Evolutionary conservation across 768 basidiomycete species (phyloP).

Genomic region (Mycena haematopus): DNA sequence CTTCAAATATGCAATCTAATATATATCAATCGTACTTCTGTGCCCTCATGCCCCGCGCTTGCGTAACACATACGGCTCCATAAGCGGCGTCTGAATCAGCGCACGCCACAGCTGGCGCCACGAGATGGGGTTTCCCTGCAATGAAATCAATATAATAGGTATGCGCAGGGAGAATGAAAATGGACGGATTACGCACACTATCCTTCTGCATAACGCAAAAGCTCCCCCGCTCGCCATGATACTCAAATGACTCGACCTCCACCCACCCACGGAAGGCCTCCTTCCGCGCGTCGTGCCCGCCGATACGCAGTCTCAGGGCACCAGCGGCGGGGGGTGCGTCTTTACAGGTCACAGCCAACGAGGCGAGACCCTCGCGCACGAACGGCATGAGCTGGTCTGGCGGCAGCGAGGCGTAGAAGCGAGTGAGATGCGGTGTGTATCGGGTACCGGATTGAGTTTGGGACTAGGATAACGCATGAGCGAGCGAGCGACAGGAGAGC

Average conservation of each 20-base stretch:
- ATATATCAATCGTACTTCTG: too few species aligned
- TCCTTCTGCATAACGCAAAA: constrained; percentile 78
- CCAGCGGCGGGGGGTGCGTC: constrained; percentile 35
- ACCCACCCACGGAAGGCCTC: constrained; percentile 78
- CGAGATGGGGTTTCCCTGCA: constrained; percentile 76
- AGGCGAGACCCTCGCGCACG: constrained; percentile 59
- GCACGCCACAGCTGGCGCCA: constrained; percentile 81
- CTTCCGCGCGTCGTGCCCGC: constrained; percentile 70
- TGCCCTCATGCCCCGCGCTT: background rate
- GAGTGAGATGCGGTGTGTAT: constrained; percentile 78
- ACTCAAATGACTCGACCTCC: constrained; percentile 66
- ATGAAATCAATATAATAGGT: background rate
- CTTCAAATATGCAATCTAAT: too few species aligned
- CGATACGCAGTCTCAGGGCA: constrained; percentile 59
- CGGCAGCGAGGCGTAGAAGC: constrained; percentile 73
- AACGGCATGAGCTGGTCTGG: constrained; percentile 60
- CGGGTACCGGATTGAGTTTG: constrained; percentile 80
- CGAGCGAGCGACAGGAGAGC: background rate
- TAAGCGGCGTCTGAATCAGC: constrained; percentile 53
- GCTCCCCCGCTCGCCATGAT: constrained; percentile 55
- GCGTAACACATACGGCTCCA: constrained; percentile 64
- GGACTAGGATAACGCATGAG: constrained; percentile 52
- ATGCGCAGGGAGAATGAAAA: background rate
- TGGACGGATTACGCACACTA: constrained; percentile 50
- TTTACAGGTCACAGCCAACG: constrained; percentile 58